Percentiles rank a stretch among this genome's conserved stretches.
These are phyloP conservation scores for Stachybotrys elegans DNA, from an alignment of 2,329 filamentous ascomycete genomes.

Conservation along the genomic window DNA sequence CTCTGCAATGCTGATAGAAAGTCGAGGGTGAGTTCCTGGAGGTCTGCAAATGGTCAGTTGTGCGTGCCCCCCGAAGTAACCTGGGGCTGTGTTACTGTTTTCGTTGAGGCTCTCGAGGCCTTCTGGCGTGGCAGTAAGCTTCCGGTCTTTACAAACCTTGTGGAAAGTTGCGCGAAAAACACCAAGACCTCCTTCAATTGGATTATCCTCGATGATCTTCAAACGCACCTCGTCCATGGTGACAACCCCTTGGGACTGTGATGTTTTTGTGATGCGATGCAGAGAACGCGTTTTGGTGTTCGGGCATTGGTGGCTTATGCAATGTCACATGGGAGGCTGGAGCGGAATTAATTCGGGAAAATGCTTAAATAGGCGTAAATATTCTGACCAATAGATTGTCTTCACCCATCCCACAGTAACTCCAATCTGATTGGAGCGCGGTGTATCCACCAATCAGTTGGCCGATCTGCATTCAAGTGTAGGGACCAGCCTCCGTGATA, in stretches of 20 bases:
- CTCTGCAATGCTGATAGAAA: constrained; percentile 18
- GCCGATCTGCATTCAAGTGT: neutral
- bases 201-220: constrained; percentile 4
- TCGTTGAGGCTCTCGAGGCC: too few relatives aligned
- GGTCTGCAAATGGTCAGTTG: constrained; percentile 15
- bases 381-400: neutral
- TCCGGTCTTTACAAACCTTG: constrained; percentile 14
- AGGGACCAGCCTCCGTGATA: neutral
- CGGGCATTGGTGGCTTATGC: neutral
- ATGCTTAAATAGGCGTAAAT: neutral
- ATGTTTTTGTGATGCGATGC: neutral
- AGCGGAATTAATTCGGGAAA: neutral
- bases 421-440: neutral
- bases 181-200: constrained; percentile 22
- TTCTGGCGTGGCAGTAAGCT: too few relatives aligned
- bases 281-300: neutral
- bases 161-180: constrained; percentile 17
- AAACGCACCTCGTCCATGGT: neutral
- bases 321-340: neutral
- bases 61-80: neutral
- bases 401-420: neutral
- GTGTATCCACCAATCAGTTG: neutral
- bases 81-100: neutral
- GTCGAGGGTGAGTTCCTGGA: constrained; percentile 16
- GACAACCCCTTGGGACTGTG: neutral